Evolutionary conservation across 2,329 filamentous ascomycete genomes (phyloP).

Genomic region (Madurella mycetomatis): DNA sequence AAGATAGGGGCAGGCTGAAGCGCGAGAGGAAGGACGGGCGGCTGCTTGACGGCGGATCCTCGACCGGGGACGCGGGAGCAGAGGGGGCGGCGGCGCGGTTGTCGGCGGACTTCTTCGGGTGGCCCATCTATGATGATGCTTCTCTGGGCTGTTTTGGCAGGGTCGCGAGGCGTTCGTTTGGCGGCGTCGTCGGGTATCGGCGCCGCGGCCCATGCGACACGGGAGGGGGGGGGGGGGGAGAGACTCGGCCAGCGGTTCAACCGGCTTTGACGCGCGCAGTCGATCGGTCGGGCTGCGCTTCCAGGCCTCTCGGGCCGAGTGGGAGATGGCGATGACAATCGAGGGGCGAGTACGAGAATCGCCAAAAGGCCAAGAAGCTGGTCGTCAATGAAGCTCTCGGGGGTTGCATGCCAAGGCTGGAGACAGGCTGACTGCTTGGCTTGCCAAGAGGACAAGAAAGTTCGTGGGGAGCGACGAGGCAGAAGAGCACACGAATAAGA

Average conservation of each 20-base stretch:
- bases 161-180: conserved; percentile 8
- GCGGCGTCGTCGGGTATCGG: conserved; percentile 8
- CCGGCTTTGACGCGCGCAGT: background rate
- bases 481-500: conserved; percentile 2
- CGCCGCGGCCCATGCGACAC: conserved; percentile 14
- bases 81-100: conserved; percentile 35
- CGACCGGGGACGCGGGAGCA: conserved; percentile 25
- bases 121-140: conserved; percentile 42
- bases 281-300: conserved; percentile 1
- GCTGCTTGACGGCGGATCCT: conserved; percentile 8
- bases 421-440: conserved; percentile 25
- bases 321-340: conserved; percentile 10
- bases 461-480: conserved; percentile 14
- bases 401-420: conserved; percentile 32
- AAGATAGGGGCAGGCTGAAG: conserved; percentile 43
- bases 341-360: conserved; percentile 3
- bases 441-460: conserved; percentile 26
- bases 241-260: background rate
- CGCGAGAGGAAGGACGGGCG: conserved; percentile 49
- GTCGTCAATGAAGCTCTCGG: conserved; percentile 22
- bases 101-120: conserved; percentile 28
- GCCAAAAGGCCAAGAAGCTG: conserved; percentile 23
- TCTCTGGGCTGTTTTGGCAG: conserved; percentile 6
- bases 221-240: no score
- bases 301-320: conserved; percentile 14